Evolutionary conservation across 331 rosid genomes (phyloP), one percentile per base, ranked within the genome.

Genomic region (Stylosanthes scabra): DNA sequence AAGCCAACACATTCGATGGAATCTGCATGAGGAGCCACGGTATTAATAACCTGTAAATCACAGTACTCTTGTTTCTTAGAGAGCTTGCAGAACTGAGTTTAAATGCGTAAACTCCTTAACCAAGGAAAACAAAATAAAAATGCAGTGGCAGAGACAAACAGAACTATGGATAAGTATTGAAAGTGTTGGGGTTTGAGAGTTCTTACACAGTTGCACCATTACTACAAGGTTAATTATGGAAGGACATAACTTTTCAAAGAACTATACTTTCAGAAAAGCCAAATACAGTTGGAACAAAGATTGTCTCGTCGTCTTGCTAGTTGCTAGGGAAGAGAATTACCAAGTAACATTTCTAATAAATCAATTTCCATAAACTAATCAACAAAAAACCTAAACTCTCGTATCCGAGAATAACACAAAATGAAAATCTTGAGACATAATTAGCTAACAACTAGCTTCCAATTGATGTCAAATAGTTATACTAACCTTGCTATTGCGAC

Each of bases 1-100:
- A 94, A 80, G 51, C 77, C 90, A 55, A 90, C 81, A 79, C 97
- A 87, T 74, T 94, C 99, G 0, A 88, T 80, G 62, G 99, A 94
- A 73, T 83, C 95, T 3, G 90, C 62, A 74, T 86, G 96, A 76
- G 97, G 77, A 76, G 69, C 64, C 73, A 87, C 78, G 20, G 93
- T 70, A 80, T 72, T 88, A 16, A 94, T 86, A 64, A 94, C 97
- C 99, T 94, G 84, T 77, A 73, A 55, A 68, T 28, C 56, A 79
- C 5, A 76, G 59, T 16, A 65, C 28, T 71, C 13, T 56, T 2
- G 20, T 75, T 34, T 70, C 54, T 85, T 58, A 76, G 50, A 68
- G 60, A 20, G 25, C 70, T 37, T 9, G 54, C 63, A 60, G 58
- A 34, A 72, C 25, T 20, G 25, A 20, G 25, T 20, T 20, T 20